Conservation (phyloP, 2,329 filamentous ascomycete species). For the Corniculantispora saksenae region DNA sequence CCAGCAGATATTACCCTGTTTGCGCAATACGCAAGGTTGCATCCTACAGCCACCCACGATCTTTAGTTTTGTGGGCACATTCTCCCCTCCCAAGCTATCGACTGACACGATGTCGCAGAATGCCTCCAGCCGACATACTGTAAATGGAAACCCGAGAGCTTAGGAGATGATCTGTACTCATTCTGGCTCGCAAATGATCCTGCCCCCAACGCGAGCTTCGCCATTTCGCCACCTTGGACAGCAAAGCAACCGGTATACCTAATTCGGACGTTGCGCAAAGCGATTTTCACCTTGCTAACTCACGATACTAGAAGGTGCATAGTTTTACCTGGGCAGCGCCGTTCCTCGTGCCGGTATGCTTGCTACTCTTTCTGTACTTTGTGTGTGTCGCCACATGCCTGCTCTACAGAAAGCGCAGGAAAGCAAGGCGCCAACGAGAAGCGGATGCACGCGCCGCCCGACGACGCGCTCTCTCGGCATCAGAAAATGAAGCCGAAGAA, state of each 20-base stretch:
- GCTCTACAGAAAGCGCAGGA: conserved; percentile 30
- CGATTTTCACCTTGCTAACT: not conserved
- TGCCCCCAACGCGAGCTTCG: conserved; percentile 29
- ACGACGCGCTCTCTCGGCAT: conserved; percentile 4
- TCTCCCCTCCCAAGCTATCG: not conserved
- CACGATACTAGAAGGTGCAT: conserved; percentile 22
- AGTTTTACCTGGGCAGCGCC: conserved; percentile 31
- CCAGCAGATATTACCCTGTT: not conserved
- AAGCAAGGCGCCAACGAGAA: conserved; percentile 24
- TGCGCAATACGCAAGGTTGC: not conserved
- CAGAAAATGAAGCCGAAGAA: conserved; percentile 22
- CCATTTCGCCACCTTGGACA: conserved; percentile 35
- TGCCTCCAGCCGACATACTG: conserved; percentile 24
- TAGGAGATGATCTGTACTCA: conserved; percentile 31
- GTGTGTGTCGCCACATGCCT: conserved; percentile 31
- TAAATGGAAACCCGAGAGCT: conserved; percentile 31
- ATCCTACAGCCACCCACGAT: not conserved
- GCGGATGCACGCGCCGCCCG: conserved; percentile 5
- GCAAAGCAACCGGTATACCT: conserved; percentile 27
- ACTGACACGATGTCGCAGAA: conserved; percentile 25
- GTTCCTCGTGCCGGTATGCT: conserved; percentile 32
- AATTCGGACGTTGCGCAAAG: not conserved
- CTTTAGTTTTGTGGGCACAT: conserved; percentile 15
- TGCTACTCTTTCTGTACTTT: conserved; percentile 32
- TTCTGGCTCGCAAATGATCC: conserved; percentile 31